Conservation (phyloP, 2,329 filamentous ascomycete species). For the Didymella segeticola region DNA sequence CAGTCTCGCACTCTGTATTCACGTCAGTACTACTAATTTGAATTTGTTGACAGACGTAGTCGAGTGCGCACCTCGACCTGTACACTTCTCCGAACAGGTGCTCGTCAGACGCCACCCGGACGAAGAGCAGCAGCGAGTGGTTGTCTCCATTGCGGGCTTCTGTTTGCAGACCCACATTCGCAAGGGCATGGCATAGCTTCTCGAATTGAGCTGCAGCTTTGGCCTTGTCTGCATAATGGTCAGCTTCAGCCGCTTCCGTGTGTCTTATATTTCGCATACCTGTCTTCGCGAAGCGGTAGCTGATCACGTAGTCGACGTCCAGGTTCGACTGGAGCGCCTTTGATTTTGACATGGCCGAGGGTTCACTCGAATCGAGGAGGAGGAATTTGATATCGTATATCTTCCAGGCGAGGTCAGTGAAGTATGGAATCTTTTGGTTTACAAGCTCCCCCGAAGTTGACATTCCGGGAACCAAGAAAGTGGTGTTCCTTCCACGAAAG, state of each 20-base stretch:
- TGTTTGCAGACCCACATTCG: slow-evolving; percentile 80
- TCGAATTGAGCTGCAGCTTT: slow-evolving; percentile 78
- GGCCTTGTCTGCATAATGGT: slow-evolving; percentile 61
- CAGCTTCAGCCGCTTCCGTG: slow-evolving; percentile 18
- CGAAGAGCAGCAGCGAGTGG: slow-evolving; percentile 79
- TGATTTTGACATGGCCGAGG: slow-evolving; percentile 46
- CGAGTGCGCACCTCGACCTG: slow-evolving; percentile 67
- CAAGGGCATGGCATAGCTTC: slow-evolving; percentile 76
- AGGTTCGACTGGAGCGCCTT: slow-evolving; percentile 60
- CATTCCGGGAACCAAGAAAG: slow-evolving; percentile 33
- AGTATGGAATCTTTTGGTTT: slow-evolving; percentile 27
- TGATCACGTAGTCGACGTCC: slow-evolving; percentile 87
- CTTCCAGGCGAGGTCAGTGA: slow-evolving; percentile 23
- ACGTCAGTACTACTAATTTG: not conserved
- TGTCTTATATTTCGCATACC: slow-evolving; percentile 55
- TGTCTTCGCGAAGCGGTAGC: slow-evolving; percentile 73
- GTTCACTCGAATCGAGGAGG: slow-evolving; percentile 27
- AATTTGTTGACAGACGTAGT: not conserved
- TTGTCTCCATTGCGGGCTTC: slow-evolving; percentile 84
- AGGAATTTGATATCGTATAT: slow-evolving; percentile 29
- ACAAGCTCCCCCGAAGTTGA: slow-evolving; percentile 20
- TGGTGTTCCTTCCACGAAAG: slow-evolving; percentile 35
- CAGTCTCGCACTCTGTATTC: slow-evolving; percentile 80
- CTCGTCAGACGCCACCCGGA: slow-evolving; percentile 76
- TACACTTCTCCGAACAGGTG: slow-evolving; percentile 83